Base-by-base conservation (phyloP, 257 asterid species). In the Verbena officinalis region DNA sequence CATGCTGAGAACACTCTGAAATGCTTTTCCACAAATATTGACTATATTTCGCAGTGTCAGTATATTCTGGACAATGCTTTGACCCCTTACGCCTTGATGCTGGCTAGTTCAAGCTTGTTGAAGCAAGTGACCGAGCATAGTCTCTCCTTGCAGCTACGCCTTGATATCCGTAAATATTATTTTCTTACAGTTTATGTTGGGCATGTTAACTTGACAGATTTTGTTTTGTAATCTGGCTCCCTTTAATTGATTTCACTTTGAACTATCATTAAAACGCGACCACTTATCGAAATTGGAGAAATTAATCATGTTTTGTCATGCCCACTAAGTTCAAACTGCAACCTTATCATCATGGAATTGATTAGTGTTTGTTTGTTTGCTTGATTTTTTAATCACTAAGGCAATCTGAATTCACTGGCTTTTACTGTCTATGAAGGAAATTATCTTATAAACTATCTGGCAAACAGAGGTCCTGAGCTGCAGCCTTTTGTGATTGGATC, bases 91-190 rank as follows among this genome's bases (percentile, higher is more conserved):
- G 96, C 99, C 8, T 72, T 93, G 91, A 90, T 93, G 97, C 84
- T 93, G 91, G 99, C 99, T 58, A 93, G 99, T 80, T 90, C 99
- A 67, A 90, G 99, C 90, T 84, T 93, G 90, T 83, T 90, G 92
- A 93, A 93, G 87, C 99, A 93, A 93, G 99, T 93, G 78, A 87
- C 99, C 5, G 99, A 90, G 69, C 96, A 90, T 51, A 84, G 86
- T 74, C 95, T 93, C 75, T 86, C 95, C 36, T 79, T 84, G 89
- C 97, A 90, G 84, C 96, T 90, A 56, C 97, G 99, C 80, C 95
- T 93, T 77, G 99, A 93, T 82, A 90, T 93, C 84, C 89, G 99
- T 93, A 90, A 88, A 68, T 68, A 76, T 75, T 76, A 63, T 78
- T 79, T 61, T 55, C 76, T 69, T 71, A 59, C 75, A 46, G 64